Evolutionary conservation across 257 asterid species (phyloP), one percentile per base, ranked within the genome.

Genomic region (Solanum etuberosum): DNA sequence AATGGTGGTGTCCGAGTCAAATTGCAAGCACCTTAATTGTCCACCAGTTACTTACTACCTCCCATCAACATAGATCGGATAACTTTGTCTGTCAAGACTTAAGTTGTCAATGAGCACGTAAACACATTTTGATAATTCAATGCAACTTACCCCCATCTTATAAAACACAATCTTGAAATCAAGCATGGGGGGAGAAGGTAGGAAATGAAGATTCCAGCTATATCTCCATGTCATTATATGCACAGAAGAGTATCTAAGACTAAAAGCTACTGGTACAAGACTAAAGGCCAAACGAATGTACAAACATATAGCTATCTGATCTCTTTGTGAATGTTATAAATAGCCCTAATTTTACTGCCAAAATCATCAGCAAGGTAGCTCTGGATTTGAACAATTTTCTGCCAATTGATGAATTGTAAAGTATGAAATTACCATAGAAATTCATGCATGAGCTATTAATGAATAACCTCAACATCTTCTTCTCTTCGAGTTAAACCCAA

Each of bases 321-420:
- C 59, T 87, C 87, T 63, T 84, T 88, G 88, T 81, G 88, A 91
- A 87, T 42, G 40, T 38, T 80, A 86, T 83, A 74, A 80, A 29
- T 85, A 67, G 89, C 73, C 72, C 87, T 82, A 38, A 21, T 83
- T 35, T 81, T 89, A 48, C 63, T 21, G 86, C 72, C 71, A 87
- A 78, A 29, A 87, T 31, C 84, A 51, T 13, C 76, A 27, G 42
- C 77, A 70, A 54, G 83, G 59, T 61, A 68, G 48, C 46, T 61
- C 77, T 83, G 61, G 27, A 34, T 63, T 40, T 71, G 34, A 48
- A 27, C 29, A 59, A 18, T 23, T 72, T 57, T 54, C 81, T 46
- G 68, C 68, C 57, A 59, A 42, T 42, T 27, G 3, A 43, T 78
- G 63, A 43, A 43, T 27, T 46, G 25, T 25, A 1, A 42, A 42